Base-by-base conservation (phyloP, 2,329 filamentous ascomycete genomes). In the Sarocladium strictum region DNA sequence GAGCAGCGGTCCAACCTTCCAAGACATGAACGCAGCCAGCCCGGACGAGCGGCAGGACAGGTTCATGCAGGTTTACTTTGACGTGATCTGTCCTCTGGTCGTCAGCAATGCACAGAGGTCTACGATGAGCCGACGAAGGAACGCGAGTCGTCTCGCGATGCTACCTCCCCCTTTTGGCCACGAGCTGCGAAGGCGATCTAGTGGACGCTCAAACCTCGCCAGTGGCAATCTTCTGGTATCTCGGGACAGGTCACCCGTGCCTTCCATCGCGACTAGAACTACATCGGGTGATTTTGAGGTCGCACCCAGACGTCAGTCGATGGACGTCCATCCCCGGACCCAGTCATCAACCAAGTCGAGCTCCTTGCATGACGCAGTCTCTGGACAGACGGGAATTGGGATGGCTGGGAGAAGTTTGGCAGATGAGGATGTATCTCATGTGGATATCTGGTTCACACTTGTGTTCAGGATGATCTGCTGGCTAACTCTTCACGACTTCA, bases 391-490 rank as follows among this genome's bases (percentile, higher is more conserved):
- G 29, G 32, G 37, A 14, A 56, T 40, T 4, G 43, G 55, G 5
- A 52, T 55, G 14, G 45, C 53, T 9, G 52, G 60, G 11, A 14
- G 29, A 21, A 51, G 47, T 35, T 58, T 69, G 35, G 60, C 62
- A 9, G 54, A 61, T 2, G 56, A 64, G 51, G 54, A 57, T 4
- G 64, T 63, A 12, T 63, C 63, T n/a, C 64, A 69, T 41, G 69
- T 72, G 41, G 69, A 73, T 7, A 72, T 80, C n/a, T 82, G 79
- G 79, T 78, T 76, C 59, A 76, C 74, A 7, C 65, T 83, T 17
- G 70, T 81, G 3, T 78, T 82, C 58, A 67, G 79, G 24, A 83
- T 82, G 79, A 69, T 82, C 23, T 81, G 78, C 62, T 82, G 79
- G 80, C 64, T 82, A 53, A 70, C 78, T 65, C 64, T 83, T 57